Conservation (phyloP, 2,329 filamentous ascomycete genomes). For the Pleomassaria siparia region DNA sequence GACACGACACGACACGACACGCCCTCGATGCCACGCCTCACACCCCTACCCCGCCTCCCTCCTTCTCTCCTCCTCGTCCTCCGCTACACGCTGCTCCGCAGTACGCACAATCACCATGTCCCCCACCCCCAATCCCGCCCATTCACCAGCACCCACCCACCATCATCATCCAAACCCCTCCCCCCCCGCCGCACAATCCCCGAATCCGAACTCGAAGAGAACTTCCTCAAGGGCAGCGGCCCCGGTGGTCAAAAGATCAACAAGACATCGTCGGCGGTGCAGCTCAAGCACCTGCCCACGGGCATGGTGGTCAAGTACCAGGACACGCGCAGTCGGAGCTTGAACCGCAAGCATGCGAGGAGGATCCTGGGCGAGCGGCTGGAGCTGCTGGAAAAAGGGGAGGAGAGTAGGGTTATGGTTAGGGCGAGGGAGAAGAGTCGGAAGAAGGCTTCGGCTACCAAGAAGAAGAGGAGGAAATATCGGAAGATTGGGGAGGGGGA, state of each 20-base stretch:
- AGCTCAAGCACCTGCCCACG: conserved; percentile 85
- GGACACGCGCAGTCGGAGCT: conserved; percentile 79
- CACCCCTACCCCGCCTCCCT: conserved; percentile 4
- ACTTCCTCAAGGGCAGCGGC: conserved; percentile 86
- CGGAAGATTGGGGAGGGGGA: conserved; percentile 58
- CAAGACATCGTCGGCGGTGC: conserved; percentile 94
- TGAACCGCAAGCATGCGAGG: conserved; percentile 86
- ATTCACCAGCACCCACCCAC: no score
- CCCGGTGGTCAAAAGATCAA: conserved; percentile 98
- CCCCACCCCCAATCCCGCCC: conserved; percentile 12
- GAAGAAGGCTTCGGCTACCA: conserved; percentile 70
- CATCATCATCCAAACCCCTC: conserved; percentile 33
- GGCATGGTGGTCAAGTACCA: conserved; percentile 94
- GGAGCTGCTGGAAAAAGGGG: conserved; percentile 75
- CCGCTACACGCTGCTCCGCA: conserved; percentile 1
- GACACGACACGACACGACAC: no score
- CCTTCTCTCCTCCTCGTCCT: conserved; percentile 3
- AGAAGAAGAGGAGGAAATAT: conserved; percentile 85
- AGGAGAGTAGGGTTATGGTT: conserved; percentile 65
- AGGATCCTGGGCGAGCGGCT: conserved; percentile 72
- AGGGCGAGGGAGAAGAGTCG: conserved; percentile 65
- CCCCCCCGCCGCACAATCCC: conserved; percentile 75
- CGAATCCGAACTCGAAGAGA: conserved; percentile 78
- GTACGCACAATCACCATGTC: conserved; percentile 21
- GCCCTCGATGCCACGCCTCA: conserved; percentile 11